Percentiles rank a stretch among this genome's conserved stretches.
These are phyloP conservation scores for Trichomonas tenax DNA, from an alignment of 208 protist genomes.

Conservation along the genomic window DNA sequence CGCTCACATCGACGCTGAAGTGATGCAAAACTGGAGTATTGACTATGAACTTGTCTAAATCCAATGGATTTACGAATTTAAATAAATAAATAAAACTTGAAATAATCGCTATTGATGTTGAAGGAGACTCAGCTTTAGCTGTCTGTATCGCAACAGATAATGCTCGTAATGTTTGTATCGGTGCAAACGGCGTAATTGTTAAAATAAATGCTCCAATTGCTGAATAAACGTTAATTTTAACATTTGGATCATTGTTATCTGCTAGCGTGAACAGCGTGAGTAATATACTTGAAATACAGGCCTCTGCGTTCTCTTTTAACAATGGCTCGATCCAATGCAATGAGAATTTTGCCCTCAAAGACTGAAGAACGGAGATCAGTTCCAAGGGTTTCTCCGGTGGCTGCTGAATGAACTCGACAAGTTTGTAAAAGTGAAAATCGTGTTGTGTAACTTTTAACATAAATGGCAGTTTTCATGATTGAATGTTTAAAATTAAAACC, in stretches of 20 bases:
- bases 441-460: background rate
- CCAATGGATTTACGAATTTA: background rate
- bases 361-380: background rate
- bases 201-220: background rate
- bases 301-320: background rate
- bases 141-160: background rate
- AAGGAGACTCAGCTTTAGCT: background rate
- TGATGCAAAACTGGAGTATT: background rate
- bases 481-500: background rate
- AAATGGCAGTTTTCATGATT: background rate
- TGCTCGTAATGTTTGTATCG: background rate
- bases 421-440: background rate
- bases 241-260: background rate
- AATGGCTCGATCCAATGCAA: background rate
- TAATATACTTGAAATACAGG: background rate
- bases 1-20: constrained; percentile 14
- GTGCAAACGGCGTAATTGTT: background rate
- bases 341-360: background rate
- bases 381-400: background rate
- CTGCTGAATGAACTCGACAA: background rate
- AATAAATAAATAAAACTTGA: background rate
- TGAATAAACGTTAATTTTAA: background rate
- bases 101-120: background rate
- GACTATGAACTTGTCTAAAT: background rate
- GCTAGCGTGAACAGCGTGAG: background rate